These are phyloP conservation scores for Calonectria honghensis DNA, from an alignment of 2,329 filamentous ascomycete genomes.

Conservation along the genomic window DNA sequence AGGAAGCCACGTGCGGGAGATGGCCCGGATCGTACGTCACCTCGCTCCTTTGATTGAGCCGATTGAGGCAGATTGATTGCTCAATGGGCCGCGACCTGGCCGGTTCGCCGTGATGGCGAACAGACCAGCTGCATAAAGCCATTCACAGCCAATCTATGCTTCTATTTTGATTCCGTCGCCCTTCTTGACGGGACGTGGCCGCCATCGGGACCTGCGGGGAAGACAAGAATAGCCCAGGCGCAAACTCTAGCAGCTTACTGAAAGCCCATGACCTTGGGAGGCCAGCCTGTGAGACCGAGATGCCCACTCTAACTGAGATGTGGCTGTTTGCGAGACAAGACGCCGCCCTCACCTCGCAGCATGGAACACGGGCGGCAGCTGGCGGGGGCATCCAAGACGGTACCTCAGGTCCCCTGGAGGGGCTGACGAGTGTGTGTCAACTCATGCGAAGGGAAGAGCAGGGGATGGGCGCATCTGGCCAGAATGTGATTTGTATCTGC, in stretches of 20 bases:
- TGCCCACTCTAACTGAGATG: constrained; percentile 35
- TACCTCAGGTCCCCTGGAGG: not conserved
- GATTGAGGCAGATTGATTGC: constrained; percentile 23
- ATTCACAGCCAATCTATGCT: not conserved
- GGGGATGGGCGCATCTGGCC: constrained; percentile 8
- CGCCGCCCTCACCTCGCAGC: constrained; percentile 20
- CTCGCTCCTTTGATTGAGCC: constrained; percentile 1
- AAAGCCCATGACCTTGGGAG: constrained; percentile 24
- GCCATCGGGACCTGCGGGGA: constrained; percentile 36
- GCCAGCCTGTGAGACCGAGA: constrained; percentile 34
- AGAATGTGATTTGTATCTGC: constrained; percentile 11
- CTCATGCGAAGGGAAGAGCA: constrained; percentile 7
- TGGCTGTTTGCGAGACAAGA: constrained; percentile 39
- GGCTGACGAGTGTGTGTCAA: constrained; percentile 23
- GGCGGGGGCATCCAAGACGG: not conserved
- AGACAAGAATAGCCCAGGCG: constrained; percentile 29
- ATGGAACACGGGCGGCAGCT: constrained; percentile 11
- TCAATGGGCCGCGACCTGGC: constrained; percentile 3
- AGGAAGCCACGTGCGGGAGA: constrained; percentile 28
- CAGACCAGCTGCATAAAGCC: constrained; percentile 22
- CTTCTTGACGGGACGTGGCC: not conserved
- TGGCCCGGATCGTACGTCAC: not conserved
- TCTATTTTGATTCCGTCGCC: constrained; percentile 17
- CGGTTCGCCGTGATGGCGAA: constrained; percentile 2
- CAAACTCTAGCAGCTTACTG: constrained; percentile 21